Conservation (phyloP, 768 basidiomycete genomes). For the Auriscalpium orientale region DNA sequence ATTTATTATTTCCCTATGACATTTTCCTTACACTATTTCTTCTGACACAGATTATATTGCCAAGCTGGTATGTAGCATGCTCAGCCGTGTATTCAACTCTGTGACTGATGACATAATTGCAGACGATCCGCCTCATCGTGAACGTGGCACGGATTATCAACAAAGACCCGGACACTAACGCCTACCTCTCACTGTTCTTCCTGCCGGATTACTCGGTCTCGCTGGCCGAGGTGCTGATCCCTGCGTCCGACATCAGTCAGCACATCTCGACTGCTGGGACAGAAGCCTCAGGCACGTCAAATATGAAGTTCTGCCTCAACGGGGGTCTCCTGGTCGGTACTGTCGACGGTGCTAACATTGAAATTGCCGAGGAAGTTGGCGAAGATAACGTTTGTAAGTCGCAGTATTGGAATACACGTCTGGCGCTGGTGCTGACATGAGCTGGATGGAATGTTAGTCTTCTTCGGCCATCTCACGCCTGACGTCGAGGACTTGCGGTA, state of each 20-base stretch:
- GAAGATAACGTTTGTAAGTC: slow-evolving; percentile 85
- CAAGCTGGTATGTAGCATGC: slow-evolving; percentile 51
- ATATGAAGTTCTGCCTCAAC: slow-evolving; percentile 88
- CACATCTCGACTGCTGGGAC: slow-evolving; percentile 98
- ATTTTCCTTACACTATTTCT: slow-evolving; percentile 3
- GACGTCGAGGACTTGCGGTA: slow-evolving; percentile 83
- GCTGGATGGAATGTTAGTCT: slow-evolving; percentile 45
- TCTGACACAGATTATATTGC: slow-evolving; percentile 69
- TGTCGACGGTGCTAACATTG: slow-evolving; percentile 91
- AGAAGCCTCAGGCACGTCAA: slow-evolving; percentile 76
- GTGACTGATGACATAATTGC: slow-evolving; percentile 1
- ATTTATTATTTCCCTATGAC: slow-evolving; percentile 5
- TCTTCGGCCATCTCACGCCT: slow-evolving; percentile 84
- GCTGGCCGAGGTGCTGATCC: slow-evolving; percentile 76
- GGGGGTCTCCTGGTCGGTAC: slow-evolving; percentile 87
- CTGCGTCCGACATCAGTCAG: slow-evolving; percentile 90
- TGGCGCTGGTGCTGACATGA: neutral
- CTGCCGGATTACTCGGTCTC: slow-evolving; percentile 92
- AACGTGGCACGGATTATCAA: slow-evolving; percentile 79
- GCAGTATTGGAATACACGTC: neutral
- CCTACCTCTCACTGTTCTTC: slow-evolving; percentile 87
- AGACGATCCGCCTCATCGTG: slow-evolving; percentile 91
- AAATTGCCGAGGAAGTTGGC: slow-evolving; percentile 94
- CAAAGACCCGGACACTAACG: slow-evolving; percentile 79
- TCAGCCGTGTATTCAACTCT: neutral